Conservation (phyloP, 345 rosid genomes). For the Euphorbia lathyris region DNA sequence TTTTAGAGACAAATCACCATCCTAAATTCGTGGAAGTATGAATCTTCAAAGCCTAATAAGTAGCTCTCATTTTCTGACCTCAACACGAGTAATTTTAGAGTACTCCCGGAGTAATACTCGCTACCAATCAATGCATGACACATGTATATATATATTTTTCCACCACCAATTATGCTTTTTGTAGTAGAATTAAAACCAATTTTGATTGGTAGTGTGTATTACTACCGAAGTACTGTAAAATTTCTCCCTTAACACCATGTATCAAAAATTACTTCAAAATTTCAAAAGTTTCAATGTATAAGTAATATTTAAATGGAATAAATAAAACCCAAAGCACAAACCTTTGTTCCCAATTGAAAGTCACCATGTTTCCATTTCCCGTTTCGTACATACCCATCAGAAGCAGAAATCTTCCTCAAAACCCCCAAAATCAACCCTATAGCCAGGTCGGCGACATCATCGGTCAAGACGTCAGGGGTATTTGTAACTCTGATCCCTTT, state of each 20-base stretch:
- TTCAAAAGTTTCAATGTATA: not conserved
- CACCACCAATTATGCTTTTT: too few relatives aligned
- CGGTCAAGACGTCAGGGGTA: slow-evolving; percentile 67
- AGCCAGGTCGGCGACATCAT: slow-evolving; percentile 60
- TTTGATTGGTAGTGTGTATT: too few relatives aligned
- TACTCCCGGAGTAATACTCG: too few relatives aligned
- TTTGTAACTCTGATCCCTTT: slow-evolving; percentile 58
- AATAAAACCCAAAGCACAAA: slow-evolving; percentile 10
- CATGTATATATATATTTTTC: too few relatives aligned
- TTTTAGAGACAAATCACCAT: too few relatives aligned
- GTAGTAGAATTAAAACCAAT: too few relatives aligned
- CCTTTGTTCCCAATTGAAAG: slow-evolving; percentile 48
- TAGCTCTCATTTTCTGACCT: too few relatives aligned
- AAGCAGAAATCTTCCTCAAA: slow-evolving; percentile 44
- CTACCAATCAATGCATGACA: too few relatives aligned
- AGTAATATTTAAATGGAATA: not conserved
- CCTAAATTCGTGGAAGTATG: too few relatives aligned
- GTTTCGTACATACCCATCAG: slow-evolving; percentile 49
- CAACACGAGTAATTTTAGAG: too few relatives aligned
- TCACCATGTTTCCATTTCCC: slow-evolving; percentile 48
- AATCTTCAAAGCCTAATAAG: too few relatives aligned
- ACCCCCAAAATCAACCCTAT: slow-evolving; percentile 55
- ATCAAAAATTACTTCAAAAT: not conserved
- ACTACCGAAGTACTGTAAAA: too few relatives aligned
- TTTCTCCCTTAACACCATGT: not conserved